A percentile compares a stretch with the other conserved stretches of the same genome.
Conservation (phyloP, 2,329 filamentous ascomycete species). For the Curvularia spicifera region DNA sequence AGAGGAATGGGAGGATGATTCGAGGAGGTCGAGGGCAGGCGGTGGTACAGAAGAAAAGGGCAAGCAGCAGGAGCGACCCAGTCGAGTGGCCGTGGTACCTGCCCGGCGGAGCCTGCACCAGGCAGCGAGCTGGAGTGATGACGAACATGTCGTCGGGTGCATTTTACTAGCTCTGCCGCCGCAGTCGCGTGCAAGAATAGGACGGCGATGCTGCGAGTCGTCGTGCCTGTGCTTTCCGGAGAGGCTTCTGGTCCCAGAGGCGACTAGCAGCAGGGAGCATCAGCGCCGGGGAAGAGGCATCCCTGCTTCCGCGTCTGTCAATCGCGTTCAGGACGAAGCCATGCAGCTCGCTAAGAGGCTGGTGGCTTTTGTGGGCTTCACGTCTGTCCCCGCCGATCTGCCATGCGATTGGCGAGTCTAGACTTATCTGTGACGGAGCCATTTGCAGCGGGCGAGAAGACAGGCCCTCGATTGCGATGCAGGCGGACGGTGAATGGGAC, state of each 20-base stretch:
- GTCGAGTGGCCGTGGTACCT: conserved; percentile 22
- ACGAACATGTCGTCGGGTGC: conserved; percentile 30
- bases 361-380: conserved; percentile 35
- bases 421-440: conserved; percentile 29
- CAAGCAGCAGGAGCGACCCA: conserved; percentile 14
- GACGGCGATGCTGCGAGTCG: neutral
- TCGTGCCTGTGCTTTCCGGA: conserved; percentile 21
- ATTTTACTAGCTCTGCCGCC: conserved; percentile 48
- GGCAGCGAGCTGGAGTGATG: conserved; percentile 31
- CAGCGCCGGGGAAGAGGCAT: conserved; percentile 36
- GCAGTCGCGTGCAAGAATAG: conserved; percentile 41
- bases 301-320: conserved; percentile 42
- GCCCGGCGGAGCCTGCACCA: conserved; percentile 23
- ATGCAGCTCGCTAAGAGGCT: conserved; percentile 32
- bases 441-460: conserved; percentile 17
- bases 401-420: conserved; percentile 44
- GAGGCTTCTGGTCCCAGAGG: conserved; percentile 21
- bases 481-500: neutral
- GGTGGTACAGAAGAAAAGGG: conserved; percentile 24
- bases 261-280: conserved; percentile 27
- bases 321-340: conserved; percentile 27
- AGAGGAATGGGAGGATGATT: conserved; percentile 3
- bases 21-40: conserved; percentile 15
- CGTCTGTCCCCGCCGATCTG: conserved; percentile 33
- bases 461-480: conserved; percentile 24